Evolutionary conservation across 2,329 filamentous ascomycete genomes (phyloP).

Genomic region (Elsinoe fawcettii): DNA sequence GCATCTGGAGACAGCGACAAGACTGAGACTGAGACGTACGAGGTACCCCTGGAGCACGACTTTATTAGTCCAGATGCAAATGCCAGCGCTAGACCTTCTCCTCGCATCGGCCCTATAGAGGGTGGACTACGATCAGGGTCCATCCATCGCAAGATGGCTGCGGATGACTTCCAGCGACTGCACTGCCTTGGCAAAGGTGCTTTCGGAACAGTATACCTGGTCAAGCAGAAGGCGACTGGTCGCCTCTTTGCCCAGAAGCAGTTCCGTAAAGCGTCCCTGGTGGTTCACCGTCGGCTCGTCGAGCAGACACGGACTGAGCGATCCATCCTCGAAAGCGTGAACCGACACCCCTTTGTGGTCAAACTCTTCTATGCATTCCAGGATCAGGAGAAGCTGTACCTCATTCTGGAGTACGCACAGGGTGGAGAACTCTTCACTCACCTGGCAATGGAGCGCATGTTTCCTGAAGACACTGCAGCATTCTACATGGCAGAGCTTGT

Average conservation of each 20-base stretch:
- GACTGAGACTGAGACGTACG: constrained; percentile 74
- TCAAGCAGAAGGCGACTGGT: constrained; percentile 81
- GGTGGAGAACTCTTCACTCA: constrained; percentile 97
- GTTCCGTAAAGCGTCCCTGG: constrained; percentile 92
- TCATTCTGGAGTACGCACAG: constrained; percentile 95
- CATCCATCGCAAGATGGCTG: constrained; percentile 71
- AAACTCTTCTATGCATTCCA: constrained; percentile 98
- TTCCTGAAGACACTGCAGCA: constrained; percentile 75
- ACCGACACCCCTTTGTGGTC: constrained; percentile 93
- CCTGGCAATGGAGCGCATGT: constrained; percentile 88
- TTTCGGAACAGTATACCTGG: constrained; percentile 88
- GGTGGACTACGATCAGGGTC: constrained; percentile 48
- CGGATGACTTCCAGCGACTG: constrained; percentile 81
- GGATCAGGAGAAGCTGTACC: constrained; percentile 92
- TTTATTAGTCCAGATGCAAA: constrained; percentile 61
- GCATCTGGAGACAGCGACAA: constrained; percentile 54
- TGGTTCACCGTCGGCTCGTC: constrained; percentile 89
- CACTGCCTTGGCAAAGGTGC: constrained; percentile 93
- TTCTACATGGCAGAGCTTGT: constrained; percentile 99
- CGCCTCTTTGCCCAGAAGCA: constrained; percentile 96
- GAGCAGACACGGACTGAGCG: constrained; percentile 98
- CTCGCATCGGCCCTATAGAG: constrained; percentile 33
- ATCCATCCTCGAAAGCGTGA: constrained; percentile 89
- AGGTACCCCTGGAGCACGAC: constrained; percentile 75
- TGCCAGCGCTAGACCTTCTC: constrained; percentile 27